Evolutionary conservation across 2,329 filamentous ascomycete species (phyloP).

Genomic region (Xylariaceae sp.): DNA sequence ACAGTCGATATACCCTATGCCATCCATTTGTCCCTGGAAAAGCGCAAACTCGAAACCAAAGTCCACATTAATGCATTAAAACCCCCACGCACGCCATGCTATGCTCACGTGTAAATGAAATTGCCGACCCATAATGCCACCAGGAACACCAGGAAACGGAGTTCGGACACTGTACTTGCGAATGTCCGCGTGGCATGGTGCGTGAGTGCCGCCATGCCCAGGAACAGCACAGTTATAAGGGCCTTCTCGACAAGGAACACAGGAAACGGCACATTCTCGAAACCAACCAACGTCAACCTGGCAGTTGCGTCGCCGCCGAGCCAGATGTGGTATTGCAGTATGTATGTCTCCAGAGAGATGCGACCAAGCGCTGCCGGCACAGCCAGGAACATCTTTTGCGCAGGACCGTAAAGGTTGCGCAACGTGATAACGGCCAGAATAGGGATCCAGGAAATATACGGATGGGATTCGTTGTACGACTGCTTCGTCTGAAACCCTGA

Average conservation of each 20-base stretch:
- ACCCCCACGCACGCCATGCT: conserved; percentile 17
- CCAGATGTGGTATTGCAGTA: conserved; percentile 58
- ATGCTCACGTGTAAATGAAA: conserved; percentile 23
- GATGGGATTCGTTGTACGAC: conserved; percentile 47
- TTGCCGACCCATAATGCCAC: conserved; percentile 25
- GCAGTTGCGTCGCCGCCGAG: conserved; percentile 54
- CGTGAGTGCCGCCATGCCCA: conserved; percentile 24
- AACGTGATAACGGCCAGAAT: conserved; percentile 48
- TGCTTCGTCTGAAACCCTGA: conserved; percentile 28
- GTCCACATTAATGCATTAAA: conserved; percentile 23
- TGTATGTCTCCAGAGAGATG: conserved; percentile 54
- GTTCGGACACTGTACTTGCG: conserved; percentile 17
- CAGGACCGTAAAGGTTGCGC: conserved; percentile 41
- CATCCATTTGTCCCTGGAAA: conserved; percentile 18
- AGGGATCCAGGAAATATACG: conserved; percentile 49
- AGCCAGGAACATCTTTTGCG: conserved; percentile 41
- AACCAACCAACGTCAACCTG: conserved; percentile 35
- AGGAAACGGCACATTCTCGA: conserved; percentile 18
- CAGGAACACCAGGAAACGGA: conserved; percentile 19
- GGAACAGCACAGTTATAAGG: conserved; percentile 27
- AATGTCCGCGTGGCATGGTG: conserved; percentile 24
- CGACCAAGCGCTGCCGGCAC: conserved; percentile 51
- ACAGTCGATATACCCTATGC: conserved; percentile 19
- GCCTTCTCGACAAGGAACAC: conserved; percentile 24
- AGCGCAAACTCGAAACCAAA: conserved; percentile 16